Percentiles rank a stretch among this genome's conserved stretches.
Conservation (phyloP, 2,329 filamentous ascomycete genomes). For the Ceratocystis colombiana region DNA sequence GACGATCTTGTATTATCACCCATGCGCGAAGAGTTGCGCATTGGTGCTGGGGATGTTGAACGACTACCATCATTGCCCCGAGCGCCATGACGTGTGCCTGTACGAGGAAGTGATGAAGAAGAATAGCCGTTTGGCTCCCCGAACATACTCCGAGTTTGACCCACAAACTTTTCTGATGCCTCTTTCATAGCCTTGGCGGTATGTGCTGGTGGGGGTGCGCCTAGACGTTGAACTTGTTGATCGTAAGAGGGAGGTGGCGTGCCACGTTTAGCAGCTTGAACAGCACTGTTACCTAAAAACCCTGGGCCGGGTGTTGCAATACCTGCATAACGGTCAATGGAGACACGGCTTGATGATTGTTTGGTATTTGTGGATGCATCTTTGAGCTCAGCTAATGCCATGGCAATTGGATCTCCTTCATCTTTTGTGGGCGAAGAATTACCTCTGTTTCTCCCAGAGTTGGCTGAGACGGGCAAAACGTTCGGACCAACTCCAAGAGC, state of each 20-base stretch:
- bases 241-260: conserved; percentile 86
- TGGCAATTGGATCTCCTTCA: conserved; percentile 77
- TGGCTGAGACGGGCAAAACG: conserved; percentile 78
- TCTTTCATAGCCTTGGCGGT: conserved; percentile 94
- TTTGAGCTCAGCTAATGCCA: conserved; percentile 86
- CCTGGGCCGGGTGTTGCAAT: conserved; percentile 68
- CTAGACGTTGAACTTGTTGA: conserved; percentile 64
- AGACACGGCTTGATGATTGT: conserved; percentile 69
- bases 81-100: conserved; percentile 47
- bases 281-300: conserved; percentile 33
- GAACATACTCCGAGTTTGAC: conserved; percentile 75
- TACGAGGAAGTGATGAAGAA: conserved; percentile 28
- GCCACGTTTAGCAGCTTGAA: conserved; percentile 52
- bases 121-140: conserved; percentile 30
- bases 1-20: conserved; percentile 18
- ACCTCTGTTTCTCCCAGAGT: conserved; percentile 14
- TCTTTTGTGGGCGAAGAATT: conserved; percentile 32
- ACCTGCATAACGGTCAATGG: conserved; percentile 94
- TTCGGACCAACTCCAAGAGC: conserved; percentile 93
- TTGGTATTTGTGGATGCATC: conserved; percentile 60
- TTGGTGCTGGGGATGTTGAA: conserved; percentile 57
- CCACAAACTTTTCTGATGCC: conserved; percentile 77
- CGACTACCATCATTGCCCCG: conserved; percentile 50
- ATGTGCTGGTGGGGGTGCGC: conserved; percentile 81
- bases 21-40: conserved; percentile 28